Evolutionary conservation across 1,284 basidiomycete genomes (phyloP), one percentile per base, ranked within the genome.

Genomic region (Hymenochaete sp.): DNA sequence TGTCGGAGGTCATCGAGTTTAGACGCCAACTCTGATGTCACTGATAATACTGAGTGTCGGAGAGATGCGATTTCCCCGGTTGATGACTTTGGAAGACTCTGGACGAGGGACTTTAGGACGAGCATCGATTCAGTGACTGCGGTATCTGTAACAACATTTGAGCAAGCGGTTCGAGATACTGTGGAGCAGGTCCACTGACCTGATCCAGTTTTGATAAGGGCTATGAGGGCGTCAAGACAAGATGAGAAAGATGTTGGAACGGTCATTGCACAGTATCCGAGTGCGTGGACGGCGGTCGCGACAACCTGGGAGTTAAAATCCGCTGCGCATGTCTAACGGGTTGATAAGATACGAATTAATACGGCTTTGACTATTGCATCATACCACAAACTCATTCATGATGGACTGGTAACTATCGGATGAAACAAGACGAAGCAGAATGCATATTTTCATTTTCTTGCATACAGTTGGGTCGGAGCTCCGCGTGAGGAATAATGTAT

Each of bases 91-190:
- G 81, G 68, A 48, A 80, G 80, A 31, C 67, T 66, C 52, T 91
- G 83, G 13, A 96, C 79, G 13, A 96, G 75, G 7, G 79, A 72
- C 61, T 92, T 92, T 37, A 95, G 72, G 5, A 91, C 88, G 35
- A 92, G 67, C 29, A 95, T 82, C 0, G 90, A 80, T 47, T 48
- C 79, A 78, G 35, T 91, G 82, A 16, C 88, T 74, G 2, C 70
- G 62, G 55, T 83, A 85, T 90, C 53, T 22, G 22, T 35, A 37
- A 10, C 21, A 27, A 41, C n/a, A n/a, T n/a, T 35, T 35, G 10
- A 38, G 35, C 35, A 45, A 26, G 18, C 28, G 33, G 32, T 10
- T 10, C 16, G 31, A 26, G 26, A 41, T n/a, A n/a, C n/a, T n/a
- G n/a, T n/a, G n/a, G n/a, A n/a, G n/a, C n/a, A n/a, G n/a, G n/a